These are phyloP conservation scores for Beauveria sp. DNA, from an alignment of 2,329 filamentous ascomycete species.

Conservation along the genomic window DNA sequence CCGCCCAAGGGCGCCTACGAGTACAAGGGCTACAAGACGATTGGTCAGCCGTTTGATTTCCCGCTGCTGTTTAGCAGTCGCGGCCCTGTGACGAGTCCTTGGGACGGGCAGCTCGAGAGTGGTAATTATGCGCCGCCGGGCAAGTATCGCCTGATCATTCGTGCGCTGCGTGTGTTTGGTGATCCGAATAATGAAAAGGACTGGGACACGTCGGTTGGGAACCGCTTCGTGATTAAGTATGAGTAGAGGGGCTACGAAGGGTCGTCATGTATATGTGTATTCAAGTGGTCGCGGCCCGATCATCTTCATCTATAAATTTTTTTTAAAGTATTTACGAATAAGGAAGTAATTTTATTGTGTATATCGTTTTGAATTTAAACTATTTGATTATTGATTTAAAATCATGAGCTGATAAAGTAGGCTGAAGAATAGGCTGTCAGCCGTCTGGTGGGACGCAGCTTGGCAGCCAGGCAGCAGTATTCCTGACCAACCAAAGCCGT, in stretches of 20 bases:
- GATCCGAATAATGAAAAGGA: slow-evolving; percentile 34
- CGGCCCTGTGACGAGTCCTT: slow-evolving; percentile 22
- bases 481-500: slow-evolving; percentile 4
- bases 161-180: slow-evolving; percentile 44
- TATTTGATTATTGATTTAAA: neutral
- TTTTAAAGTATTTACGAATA: neutral
- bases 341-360: no score
- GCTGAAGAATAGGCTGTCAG: neutral
- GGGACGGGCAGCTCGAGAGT: slow-evolving; percentile 39
- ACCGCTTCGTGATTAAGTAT: slow-evolving; percentile 39
- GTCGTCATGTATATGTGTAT: neutral
- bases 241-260: neutral
- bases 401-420: no score
- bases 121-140: slow-evolving; percentile 41
- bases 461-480: slow-evolving; percentile 13
- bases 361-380: neutral
- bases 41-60: slow-evolving; percentile 36
- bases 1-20: slow-evolving; percentile 22
- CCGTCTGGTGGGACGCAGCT: neutral
- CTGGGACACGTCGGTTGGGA: slow-evolving; percentile 38
- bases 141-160: slow-evolving; percentile 40
- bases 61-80: slow-evolving; percentile 28
- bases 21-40: slow-evolving; percentile 29
- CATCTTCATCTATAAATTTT: neutral
- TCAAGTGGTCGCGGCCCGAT: neutral